Base-by-base conservation (phyloP, 2,329 filamentous ascomycete species). In the Apiospora malaysiana region DNA sequence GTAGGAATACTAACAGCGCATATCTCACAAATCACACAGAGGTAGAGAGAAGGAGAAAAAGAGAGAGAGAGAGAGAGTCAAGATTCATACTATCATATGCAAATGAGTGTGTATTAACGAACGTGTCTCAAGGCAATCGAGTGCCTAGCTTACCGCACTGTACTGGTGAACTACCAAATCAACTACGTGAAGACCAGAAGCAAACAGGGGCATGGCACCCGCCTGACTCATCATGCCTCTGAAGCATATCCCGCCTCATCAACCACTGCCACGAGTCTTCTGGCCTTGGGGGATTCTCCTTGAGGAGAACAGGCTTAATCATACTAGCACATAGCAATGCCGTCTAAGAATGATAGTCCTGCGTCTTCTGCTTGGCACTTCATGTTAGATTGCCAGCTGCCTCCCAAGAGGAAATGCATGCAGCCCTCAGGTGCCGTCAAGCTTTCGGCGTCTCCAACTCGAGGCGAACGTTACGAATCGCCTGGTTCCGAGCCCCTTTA, bases 91-190 rank as follows among this genome's bases (percentile, higher is more conserved):
- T 9, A 47, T 47, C 8, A 23, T 16, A 23, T 23, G 71, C 32
- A 73, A 77, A 76, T 71, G 76, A 77, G 72, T 72, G 76, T 77
- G 59, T 73, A 75, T 77, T 77, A 74, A 74, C 63, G 72, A 73
- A 70, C 70, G 73, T 69, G 18, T 46, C 10, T 43, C 10, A 16
- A 27, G 25, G 56, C 56, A 40, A 37, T 6, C 4, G 37, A 12
- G 27, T 63, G 32, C 56, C 56, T 40, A 40, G 32, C 56, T 32
- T 40, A 40, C 21, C 32, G 56, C 32, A n/a, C 32, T 63, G 40
- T 32, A 23, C 56, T 63, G 32, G 18, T 63, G 27, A 63, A 63
- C 32, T 21, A 63, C 56, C 56, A 40, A 63, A 63, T 63, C 56
- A 63, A 23, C 56, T 12, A 40, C 32, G 27, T 63, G 56, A 63